A percentile compares a stretch with the other conserved stretches of the same genome.
These are phyloP conservation scores for Fomitopsis pulvina DNA, from an alignment of 768 basidiomycete genomes.

Conservation along the genomic window DNA sequence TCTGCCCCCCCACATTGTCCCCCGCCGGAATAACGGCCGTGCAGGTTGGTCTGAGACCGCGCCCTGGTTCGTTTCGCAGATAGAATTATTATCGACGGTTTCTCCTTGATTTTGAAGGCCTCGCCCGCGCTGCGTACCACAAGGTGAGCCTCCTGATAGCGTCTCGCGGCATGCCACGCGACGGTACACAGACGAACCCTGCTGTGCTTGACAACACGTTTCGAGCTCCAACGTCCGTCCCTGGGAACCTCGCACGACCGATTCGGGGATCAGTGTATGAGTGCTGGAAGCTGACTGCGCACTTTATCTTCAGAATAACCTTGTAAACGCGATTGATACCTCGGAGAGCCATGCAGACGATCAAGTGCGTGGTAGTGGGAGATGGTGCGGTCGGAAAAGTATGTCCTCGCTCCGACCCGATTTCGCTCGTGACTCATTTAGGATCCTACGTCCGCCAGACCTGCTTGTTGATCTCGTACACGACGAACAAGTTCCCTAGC, in stretches of 20 bases:
- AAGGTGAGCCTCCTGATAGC: background rate
- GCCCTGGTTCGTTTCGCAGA: slow-evolving; percentile 10
- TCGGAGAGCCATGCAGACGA: slow-evolving; percentile 73
- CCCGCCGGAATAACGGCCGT: background rate
- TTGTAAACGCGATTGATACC: slow-evolving; percentile 14
- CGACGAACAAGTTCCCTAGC: slow-evolving; percentile 96
- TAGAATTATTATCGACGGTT: background rate
- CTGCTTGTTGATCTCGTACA: slow-evolving; percentile 94
- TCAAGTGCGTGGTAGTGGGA: slow-evolving; percentile 96
- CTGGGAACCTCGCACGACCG: slow-evolving; percentile 2
- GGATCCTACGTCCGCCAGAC: slow-evolving; percentile 43
- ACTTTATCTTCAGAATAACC: background rate
- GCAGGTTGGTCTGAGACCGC: slow-evolving; percentile 7
- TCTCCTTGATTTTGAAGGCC: slow-evolving; percentile 1
- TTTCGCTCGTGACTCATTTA: background rate
- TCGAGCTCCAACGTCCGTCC: slow-evolving; percentile 2
- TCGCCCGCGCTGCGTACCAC: background rate
- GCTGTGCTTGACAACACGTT: slow-evolving; percentile 6
- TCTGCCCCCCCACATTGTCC: background rate
- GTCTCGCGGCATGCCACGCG: slow-evolving; percentile 4
- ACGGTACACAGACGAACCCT: slow-evolving; percentile 8
- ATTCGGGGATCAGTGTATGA: background rate
- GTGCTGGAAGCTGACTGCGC: background rate
- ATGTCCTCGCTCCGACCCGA: slow-evolving; percentile 24
- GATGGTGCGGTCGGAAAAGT: slow-evolving; percentile 99